Conservation (phyloP, 805 yeast genomes). For the Candida ficus region DNA sequence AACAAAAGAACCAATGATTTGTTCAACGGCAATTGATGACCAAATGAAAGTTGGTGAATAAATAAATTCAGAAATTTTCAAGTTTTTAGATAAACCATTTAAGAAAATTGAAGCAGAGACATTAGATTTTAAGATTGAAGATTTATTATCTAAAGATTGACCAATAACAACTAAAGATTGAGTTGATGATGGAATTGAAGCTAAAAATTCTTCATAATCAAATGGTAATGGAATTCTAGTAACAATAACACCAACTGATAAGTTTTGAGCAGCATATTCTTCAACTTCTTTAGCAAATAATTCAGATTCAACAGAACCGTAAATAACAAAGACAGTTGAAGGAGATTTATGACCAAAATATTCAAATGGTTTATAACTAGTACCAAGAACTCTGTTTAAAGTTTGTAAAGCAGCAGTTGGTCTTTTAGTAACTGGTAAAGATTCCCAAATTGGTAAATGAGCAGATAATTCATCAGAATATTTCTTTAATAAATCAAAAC, state of each 20-base stretch:
- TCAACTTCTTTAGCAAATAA: conserved; percentile 43
- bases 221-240: conserved; percentile 81
- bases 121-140: conserved; percentile 57
- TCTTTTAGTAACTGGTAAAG: conserved; percentile 30
- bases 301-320: conserved; percentile 66
- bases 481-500: conserved; percentile 27
- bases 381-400: conserved; percentile 51
- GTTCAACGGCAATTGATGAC: conserved; percentile 49
- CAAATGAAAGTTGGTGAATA: conserved; percentile 49
- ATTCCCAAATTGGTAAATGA: conserved; percentile 21
- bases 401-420: conserved; percentile 41
- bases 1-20: conserved; percentile 41
- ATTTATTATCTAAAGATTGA: conserved; percentile 37
- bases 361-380: conserved; percentile 57
- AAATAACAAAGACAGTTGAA: conserved; percentile 72
- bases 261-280: conserved; percentile 27
- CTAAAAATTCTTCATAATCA: conserved; percentile 53
- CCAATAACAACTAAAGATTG: conserved; percentile 64
- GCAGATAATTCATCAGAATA: conserved; percentile 8
- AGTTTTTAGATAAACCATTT: conserved; percentile 25
- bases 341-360: conserved; percentile 62
- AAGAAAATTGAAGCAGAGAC: conserved; percentile 67
- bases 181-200: conserved; percentile 52
- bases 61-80: conserved; percentile 46
- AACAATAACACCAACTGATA: conserved; percentile 59